These are phyloP conservation scores for Globisporangium viniferum DNA, from an alignment of 352 stramenopile genomes.

Conservation along the genomic window DNA sequence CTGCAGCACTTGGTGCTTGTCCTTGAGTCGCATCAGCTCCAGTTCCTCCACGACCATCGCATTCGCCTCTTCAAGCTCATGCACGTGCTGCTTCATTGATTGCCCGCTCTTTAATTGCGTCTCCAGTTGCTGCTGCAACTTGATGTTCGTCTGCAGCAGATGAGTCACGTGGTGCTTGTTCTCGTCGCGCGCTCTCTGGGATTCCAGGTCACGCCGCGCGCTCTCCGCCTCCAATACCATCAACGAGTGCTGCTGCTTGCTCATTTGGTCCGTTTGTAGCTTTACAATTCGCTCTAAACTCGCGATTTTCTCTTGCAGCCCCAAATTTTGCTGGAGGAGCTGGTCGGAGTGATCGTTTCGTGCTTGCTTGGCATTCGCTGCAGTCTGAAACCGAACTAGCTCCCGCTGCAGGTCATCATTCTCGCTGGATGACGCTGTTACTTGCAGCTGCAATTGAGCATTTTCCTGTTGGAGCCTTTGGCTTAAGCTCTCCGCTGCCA, in stretches of 20 bases:
- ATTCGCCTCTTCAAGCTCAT: slow-evolving; percentile 15
- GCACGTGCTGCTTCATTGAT: not conserved
- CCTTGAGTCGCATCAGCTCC: slow-evolving; percentile 13
- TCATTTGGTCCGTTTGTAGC: slow-evolving; percentile 20
- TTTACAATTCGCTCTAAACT: slow-evolving; percentile 16
- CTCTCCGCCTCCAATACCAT: slow-evolving; percentile 18
- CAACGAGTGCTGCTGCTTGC: slow-evolving; percentile 31
- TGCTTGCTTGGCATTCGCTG: slow-evolving; percentile 1
- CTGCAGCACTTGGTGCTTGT: slow-evolving; percentile 5
- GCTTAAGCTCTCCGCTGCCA: slow-evolving; percentile 8
- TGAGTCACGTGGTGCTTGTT: slow-evolving; percentile 25
- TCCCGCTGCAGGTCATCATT: not conserved
- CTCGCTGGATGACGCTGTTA: not conserved
- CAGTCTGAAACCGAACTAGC: not conserved
- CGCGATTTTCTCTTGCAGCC: slow-evolving; percentile 9
- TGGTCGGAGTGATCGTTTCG: not conserved
- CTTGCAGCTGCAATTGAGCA: not conserved
- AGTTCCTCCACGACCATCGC: slow-evolving; percentile 13
- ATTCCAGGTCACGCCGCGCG: not conserved
- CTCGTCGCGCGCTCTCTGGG: slow-evolving; percentile 19
- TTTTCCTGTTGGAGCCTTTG: slow-evolving; percentile 3
- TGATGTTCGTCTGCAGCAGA: slow-evolving; percentile 29
- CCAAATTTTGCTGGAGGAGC: slow-evolving; percentile 13
- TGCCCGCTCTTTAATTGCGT: not conserved
- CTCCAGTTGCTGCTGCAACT: slow-evolving; percentile 25